Base-by-base conservation (phyloP, 805 yeast species). In the Wickerhamiella alocasiicola region DNA sequence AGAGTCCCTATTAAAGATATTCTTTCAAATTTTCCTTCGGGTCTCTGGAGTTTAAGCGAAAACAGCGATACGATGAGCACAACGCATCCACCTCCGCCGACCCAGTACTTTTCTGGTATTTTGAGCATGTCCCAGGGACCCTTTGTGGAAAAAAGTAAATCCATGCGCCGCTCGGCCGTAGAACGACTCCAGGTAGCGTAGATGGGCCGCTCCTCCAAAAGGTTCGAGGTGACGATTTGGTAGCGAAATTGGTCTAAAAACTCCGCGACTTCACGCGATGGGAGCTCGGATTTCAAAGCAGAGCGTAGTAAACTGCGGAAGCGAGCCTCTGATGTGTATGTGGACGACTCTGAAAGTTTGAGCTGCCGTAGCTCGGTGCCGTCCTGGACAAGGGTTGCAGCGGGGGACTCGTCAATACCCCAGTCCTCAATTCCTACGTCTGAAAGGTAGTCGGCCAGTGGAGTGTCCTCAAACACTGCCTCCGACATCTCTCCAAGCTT, bases 211-310 rank as follows among this genome's bases (percentile, higher is more conserved):
- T 62, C 67, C 41, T 66, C 67, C 25, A 73, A 51, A 15, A 72
- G 54, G 41, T 65, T 69, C 6, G 74, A 68, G 3, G 74, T 65
- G 5, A 72, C 63, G 2, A 73, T 52, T 3, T 62, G 53, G 50
- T 72, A 74, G 34, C 71, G 63, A 46, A 72, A 70, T 46, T 71
- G 71, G 43, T 74, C 78, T 20, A 62, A 46, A 47, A 72, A 73
- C 32, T 53, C 44, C 19, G 45, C 31, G 12, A 54, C 57, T 43
- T 63, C 67, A 15, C 37, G 45, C 6, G 29, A 30, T 2, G 49
- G 45, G 3, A 59, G 50, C 9, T 36, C 40, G 27, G 56, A 43
- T 35, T 46, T 43, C 19, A 59, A 42, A 4, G 61, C 59, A 16
- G 35, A 43, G 9, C 52, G 44, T 2, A 59, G 21, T 29, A 55